Evolutionary conservation across 1,284 basidiomycete genomes (phyloP).

Genomic region (Chiua sp.): DNA sequence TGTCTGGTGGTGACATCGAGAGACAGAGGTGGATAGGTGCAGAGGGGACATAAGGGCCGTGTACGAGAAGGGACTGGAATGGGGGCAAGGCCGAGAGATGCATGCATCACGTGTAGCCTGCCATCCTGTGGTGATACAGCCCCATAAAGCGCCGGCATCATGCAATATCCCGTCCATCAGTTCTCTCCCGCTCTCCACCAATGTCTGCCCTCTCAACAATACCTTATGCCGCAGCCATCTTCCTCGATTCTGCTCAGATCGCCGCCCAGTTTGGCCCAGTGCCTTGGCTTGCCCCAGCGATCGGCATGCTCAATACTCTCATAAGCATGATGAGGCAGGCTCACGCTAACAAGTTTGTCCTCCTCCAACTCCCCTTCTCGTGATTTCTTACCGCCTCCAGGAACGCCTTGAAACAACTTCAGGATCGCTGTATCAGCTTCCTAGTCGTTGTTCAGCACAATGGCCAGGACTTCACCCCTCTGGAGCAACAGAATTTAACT

Average conservation of each 20-base stretch:
- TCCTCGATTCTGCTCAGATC: slow-evolving; percentile 41
- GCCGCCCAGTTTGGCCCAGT: slow-evolving; percentile 53
- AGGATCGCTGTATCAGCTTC: slow-evolving; percentile 43
- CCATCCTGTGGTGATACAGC: slow-evolving; percentile 27
- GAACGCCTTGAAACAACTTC: slow-evolving; percentile 47
- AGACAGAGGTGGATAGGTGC: slow-evolving; percentile 63
- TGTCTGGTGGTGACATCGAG: slow-evolving; percentile 46
- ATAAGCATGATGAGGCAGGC: slow-evolving; percentile 53
- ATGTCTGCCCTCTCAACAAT: slow-evolving; percentile 29
- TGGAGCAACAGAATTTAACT: slow-evolving; percentile 29
- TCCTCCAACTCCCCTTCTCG: not conserved
- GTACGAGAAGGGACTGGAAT: slow-evolving; percentile 55
- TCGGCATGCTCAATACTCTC: slow-evolving; percentile 46
- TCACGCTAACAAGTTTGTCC: slow-evolving; percentile 47
- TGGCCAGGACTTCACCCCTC: slow-evolving; percentile 23
- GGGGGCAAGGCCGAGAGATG: slow-evolving; percentile 44
- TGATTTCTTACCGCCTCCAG: slow-evolving; percentile 28
- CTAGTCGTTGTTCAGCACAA: slow-evolving; percentile 27
- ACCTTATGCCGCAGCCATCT: slow-evolving; percentile 13
- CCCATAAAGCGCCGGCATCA: not conserved
- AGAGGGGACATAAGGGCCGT: slow-evolving; percentile 58
- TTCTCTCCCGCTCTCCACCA: slow-evolving; percentile 1
- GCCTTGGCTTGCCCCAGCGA: slow-evolving; percentile 50
- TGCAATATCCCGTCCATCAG: no score
- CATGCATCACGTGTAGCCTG: slow-evolving; percentile 27